phyloP scores from a whole-genome alignment of 192 early-diverging fungal genomes.

The Piromyces finnis region DNA sequence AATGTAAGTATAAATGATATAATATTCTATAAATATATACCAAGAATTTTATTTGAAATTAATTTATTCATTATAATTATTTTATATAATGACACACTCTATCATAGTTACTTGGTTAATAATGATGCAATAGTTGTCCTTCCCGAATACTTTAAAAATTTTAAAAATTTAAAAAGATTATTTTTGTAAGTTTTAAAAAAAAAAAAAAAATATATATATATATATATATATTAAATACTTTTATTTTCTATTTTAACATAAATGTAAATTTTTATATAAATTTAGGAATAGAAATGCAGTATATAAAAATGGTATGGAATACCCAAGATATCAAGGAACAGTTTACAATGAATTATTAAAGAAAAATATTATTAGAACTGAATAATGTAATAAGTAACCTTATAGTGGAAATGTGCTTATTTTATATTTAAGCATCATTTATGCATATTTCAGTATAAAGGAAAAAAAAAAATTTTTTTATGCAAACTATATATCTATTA shows the following conservation, averaged over 20 bases:
- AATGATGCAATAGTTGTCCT: not conserved
- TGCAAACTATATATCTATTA: too few species aligned
- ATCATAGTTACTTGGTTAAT: not conserved
- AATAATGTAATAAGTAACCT: not conserved
- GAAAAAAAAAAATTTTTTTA: too few species aligned
- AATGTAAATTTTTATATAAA: too few species aligned
- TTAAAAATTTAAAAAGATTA: not conserved
- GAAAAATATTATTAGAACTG: not conserved
- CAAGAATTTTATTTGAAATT: too few species aligned
- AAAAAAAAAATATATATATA: not conserved
- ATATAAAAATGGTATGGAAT: not conserved
- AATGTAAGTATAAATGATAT: not conserved
- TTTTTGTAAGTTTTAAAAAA: not conserved
- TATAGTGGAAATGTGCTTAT: not conserved
- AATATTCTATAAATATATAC: too few species aligned
- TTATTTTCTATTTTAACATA: too few species aligned
- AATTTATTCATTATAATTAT: too few species aligned
- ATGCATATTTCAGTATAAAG: too few species aligned
- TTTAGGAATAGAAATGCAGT: not conserved
- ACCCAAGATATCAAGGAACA: not conserved
- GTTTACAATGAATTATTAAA: not conserved
- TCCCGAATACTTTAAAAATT: not conserved
- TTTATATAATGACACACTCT: too few species aligned
- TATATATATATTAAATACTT: too few species aligned
- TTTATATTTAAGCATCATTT: too few species aligned